These are phyloP conservation scores for Helianthus annuus DNA, from an alignment of 129 eudicot species.

Conservation along the genomic window HanXRQr2.0-SUNRISE NC_035443.2:48018261-48018760, in stretches of 20 bases:
- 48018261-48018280: slow-evolving; percentile 59
- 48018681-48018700: slow-evolving; percentile 60
- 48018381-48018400: slow-evolving; percentile 62
- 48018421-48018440: slow-evolving; percentile 68
- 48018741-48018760: slow-evolving; percentile 53
- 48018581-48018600: slow-evolving; percentile 83
- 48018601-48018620: slow-evolving; percentile 77
- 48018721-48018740: slow-evolving; percentile 57
- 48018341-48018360: slow-evolving; percentile 44
- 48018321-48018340: slow-evolving; percentile 58
- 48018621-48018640: slow-evolving; percentile 70
- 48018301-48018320: slow-evolving; percentile 51
- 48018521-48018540: slow-evolving; percentile 78
- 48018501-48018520: slow-evolving; percentile 25
- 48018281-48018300: slow-evolving; percentile 58
- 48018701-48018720: slow-evolving; percentile 55
- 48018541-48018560: slow-evolving; percentile 94
- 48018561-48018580: slow-evolving; percentile 70
- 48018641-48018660: slow-evolving; percentile 69
- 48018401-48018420: slow-evolving; percentile 72
- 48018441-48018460: slow-evolving; percentile 40
- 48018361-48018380: slow-evolving; percentile 58
- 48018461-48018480: slow-evolving; percentile 81
- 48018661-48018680: slow-evolving; percentile 59
- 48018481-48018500: slow-evolving; percentile 35